A percentile compares a stretch with the other conserved stretches of the same genome.
Conservation (phyloP, 208 protist genomes). For the Lotmaria passim region DNA sequence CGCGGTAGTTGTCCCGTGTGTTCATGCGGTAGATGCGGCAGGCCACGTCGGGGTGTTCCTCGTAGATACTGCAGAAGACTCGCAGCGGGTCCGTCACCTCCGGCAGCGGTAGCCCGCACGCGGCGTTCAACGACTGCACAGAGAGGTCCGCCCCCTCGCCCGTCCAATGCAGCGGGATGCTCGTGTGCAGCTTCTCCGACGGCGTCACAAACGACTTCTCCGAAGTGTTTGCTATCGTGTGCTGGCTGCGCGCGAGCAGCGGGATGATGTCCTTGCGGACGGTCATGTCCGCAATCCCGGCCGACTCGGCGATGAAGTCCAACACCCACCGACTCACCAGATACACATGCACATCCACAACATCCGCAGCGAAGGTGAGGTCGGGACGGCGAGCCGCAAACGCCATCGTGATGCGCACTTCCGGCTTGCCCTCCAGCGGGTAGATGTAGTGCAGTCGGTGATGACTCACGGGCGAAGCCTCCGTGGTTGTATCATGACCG, state of each 20-base stretch:
- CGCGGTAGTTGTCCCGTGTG: slow-evolving; percentile 70
- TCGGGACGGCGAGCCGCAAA: slow-evolving; percentile 72
- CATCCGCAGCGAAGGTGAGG: slow-evolving; percentile 67
- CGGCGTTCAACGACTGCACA: slow-evolving; percentile 65
- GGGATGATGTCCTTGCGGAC: slow-evolving; percentile 57
- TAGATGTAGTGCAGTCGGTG: slow-evolving; percentile 75
- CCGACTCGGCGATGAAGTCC: slow-evolving; percentile 64
- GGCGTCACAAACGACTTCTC: slow-evolving; percentile 55
- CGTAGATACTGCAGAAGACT: slow-evolving; percentile 78
- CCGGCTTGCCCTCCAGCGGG: slow-evolving; percentile 52
- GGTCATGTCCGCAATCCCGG: slow-evolving; percentile 37
- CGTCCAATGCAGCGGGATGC: slow-evolving; percentile 77
- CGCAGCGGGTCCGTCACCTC: slow-evolving; percentile 67
- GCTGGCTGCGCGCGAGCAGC: slow-evolving; percentile 67
- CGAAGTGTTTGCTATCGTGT: slow-evolving; percentile 62
- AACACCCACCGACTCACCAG: slow-evolving; percentile 78
- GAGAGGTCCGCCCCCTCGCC: slow-evolving; percentile 39
- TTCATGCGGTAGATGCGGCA: slow-evolving; percentile 67
- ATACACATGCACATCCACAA: slow-evolving; percentile 78
- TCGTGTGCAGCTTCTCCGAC: slow-evolving; percentile 52
- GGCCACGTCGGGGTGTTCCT: slow-evolving; percentile 52
- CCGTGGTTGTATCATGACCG: background rate
- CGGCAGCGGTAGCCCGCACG: slow-evolving; percentile 38
- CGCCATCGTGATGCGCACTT: slow-evolving; percentile 63
- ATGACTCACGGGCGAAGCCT: slow-evolving; percentile 29